phyloP scores from a whole-genome alignment of 1,284 basidiomycete species.

The Cutaneotrichosporon cyanovorans region DNA sequence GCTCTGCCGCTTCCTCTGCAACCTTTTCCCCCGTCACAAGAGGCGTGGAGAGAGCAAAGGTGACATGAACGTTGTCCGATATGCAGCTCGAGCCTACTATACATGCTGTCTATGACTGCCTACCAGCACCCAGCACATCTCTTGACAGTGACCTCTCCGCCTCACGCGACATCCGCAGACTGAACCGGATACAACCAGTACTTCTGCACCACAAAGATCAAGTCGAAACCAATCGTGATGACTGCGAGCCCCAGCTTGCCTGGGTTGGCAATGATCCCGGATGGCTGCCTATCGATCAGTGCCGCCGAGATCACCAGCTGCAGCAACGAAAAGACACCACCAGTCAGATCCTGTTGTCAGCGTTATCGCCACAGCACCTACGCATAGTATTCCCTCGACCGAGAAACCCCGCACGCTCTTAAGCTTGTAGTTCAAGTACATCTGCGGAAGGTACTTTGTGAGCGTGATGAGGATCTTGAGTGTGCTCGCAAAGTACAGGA shows the following conservation, averaged over 20 bases:
- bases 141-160: no score
- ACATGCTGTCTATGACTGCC: no score
- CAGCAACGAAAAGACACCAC: conserved; percentile 38
- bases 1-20: no score
- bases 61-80: no score
- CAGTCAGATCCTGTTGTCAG: conserved; percentile 36
- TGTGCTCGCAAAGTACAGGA: conserved; percentile 37
- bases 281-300: conserved; percentile 35
- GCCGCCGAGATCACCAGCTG: conserved; percentile 42
- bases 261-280: conserved; percentile 43
- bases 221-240: conserved; percentile 24
- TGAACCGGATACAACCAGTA: conserved; percentile 7
- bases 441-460: conserved; percentile 45
- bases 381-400: conserved; percentile 32
- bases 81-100: no score
- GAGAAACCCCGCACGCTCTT: conserved; percentile 39
- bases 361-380: conserved; percentile 12
- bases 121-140: no score
- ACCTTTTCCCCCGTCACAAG: no score
- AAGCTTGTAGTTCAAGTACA: conserved; percentile 36
- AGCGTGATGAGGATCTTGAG: conserved; percentile 40
- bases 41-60: no score
- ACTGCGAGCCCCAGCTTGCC: conserved; percentile 40
- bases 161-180: no score
- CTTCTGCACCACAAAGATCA: conserved; percentile 8